phyloP scores from a whole-genome alignment of 1,284 basidiomycete genomes.

The Pisolithus thermaeus region DNA sequence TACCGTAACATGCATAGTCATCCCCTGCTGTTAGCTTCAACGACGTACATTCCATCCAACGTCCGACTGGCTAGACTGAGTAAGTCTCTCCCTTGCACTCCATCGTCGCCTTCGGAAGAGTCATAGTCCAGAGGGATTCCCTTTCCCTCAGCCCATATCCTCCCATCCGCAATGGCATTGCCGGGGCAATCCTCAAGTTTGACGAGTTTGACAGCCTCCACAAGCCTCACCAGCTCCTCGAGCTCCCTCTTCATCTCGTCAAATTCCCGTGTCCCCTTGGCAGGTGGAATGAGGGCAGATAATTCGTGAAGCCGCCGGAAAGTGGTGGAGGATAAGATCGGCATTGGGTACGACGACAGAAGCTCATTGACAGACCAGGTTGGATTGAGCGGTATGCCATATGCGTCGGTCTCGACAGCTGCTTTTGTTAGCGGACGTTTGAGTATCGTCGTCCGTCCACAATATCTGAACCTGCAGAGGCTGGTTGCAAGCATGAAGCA shows the following conservation, averaged over 20 bases:
- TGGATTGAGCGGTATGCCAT: constrained; percentile 55
- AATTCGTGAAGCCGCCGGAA: constrained; percentile 60
- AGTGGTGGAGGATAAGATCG: constrained; percentile 48
- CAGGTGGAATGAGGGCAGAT: constrained; percentile 62
- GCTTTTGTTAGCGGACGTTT: constrained; percentile 5
- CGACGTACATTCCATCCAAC: constrained; percentile 38
- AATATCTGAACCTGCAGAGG: constrained; percentile 7
- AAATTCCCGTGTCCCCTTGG: constrained; percentile 47
- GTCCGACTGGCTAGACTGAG: constrained; percentile 47
- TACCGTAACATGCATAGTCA: constrained; percentile 20
- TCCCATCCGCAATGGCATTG: constrained; percentile 37
- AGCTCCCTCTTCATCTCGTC: constrained; percentile 47
- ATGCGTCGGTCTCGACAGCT: constrained; percentile 40
- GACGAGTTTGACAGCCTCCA: constrained; percentile 71
- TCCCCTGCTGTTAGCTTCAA: constrained; percentile 36
- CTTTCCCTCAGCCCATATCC: constrained; percentile 36
- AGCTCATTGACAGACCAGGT: constrained; percentile 75
- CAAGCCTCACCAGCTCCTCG: constrained; percentile 64
- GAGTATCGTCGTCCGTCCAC: constrained; percentile 1
- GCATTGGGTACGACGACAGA: constrained; percentile 67
- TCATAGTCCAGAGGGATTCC: constrained; percentile 29
- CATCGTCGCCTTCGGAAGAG: constrained; percentile 18
- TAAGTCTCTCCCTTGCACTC: constrained; percentile 36
- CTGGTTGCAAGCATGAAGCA: neutral
- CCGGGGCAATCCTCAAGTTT: constrained; percentile 31